Evolutionary conservation across 225 moss, liverwort and hornwort species (phyloP), one percentile per base, ranked within the genome.

Genomic region (Takakia lepidozioides): DNA sequence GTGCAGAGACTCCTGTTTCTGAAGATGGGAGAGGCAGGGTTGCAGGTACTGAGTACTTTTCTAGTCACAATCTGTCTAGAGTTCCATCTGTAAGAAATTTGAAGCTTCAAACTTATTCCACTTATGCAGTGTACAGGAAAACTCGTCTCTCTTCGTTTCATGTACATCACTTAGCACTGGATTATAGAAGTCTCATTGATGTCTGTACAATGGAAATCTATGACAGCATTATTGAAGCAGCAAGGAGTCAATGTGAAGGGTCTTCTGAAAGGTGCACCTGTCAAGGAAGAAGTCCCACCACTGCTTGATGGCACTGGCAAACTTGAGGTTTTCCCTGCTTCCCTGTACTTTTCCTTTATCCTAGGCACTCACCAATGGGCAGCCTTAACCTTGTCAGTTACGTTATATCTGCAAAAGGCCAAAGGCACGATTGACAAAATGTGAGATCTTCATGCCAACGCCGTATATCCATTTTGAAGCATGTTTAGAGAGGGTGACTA

Each of bases 21-120:
- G 89, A 89, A 68, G 93, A 95, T 46, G 93, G 93, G 51, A 89
- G 93, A 56, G 89, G 93, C 72, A 95, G 87, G 68, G 89, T 95
- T 82, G 89, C 93, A 67, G 93, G 93, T 88, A 70, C 48, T 6
- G 11, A 57, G 35, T 43, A 26, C 20, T 15, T 38, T 40, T 34
- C 14, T 23, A 4, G 3, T 26, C 26, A 28, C 9, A 50, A 9
- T 50, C 2, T 27, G 26, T 49, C 1, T 49, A 10, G 25, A 26
- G 1, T 27, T 18, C 19, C 48, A n/a, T 22, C 29, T 23, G 25
- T 15, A n/a, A n/a, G n/a, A n/a, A n/a, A n/a, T n/a, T n/a, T n/a
- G n/a, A n/a, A n/a, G n/a, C n/a, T n/a, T n/a, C n/a, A n/a, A n/a
- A n/a, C n/a, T n/a, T n/a, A n/a, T n/a, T n/a, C n/a, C n/a, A n/a